Evolutionary conservation across 129 eudicot genomes (phyloP), one percentile per base, ranked within the genome.

Genomic region (Chrysanthemum makinoi): DNA sequence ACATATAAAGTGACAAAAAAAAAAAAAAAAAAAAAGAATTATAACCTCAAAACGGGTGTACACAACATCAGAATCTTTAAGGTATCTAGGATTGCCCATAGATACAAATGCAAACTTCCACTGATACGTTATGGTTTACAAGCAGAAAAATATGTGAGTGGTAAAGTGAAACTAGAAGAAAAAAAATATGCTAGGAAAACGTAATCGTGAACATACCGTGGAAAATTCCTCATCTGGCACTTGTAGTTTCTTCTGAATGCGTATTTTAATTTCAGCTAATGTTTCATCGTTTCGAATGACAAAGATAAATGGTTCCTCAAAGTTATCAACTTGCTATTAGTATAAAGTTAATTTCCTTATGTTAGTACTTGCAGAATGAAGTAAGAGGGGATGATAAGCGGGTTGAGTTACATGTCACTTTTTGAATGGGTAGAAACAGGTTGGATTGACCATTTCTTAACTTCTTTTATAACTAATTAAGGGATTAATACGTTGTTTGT

Each of bases 41-140:
- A 39, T 39, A 39, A 39, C 46, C 66, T 61, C 0, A 24, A 26
- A 61, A 26, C 6, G 43, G 43, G 46, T 12, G 46, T 2, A 60
- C 16, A 60, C 17, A 26, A 60, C 17, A 60, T 60, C 65, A 22
- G 65, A 60, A 60, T 60, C 65, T 39, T 59, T 33, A 59, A 59
- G 91, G 78, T 85, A 87, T 73, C 86, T 89, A 26, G 95, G 87
- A 63, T 87, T 85, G 64, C 91, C 95, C 88, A 87, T 71, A 4
- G 91, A 83, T 60, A 90, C 75, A 68, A 87, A 81, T 50, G 95
- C 96, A 79, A 87, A 87, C 73, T 83, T 90, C 96, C 96, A 90
- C 96, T 90, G 83, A 75, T 65, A 66, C 28, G 65, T 43, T 14
- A 51, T 16, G 6, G 28, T 48, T 26, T 0, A 0, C 1, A 7